Conservation (phyloP, 2,329 filamentous ascomycete genomes). For the Lasiodiplodia hormozganensis region DNA sequence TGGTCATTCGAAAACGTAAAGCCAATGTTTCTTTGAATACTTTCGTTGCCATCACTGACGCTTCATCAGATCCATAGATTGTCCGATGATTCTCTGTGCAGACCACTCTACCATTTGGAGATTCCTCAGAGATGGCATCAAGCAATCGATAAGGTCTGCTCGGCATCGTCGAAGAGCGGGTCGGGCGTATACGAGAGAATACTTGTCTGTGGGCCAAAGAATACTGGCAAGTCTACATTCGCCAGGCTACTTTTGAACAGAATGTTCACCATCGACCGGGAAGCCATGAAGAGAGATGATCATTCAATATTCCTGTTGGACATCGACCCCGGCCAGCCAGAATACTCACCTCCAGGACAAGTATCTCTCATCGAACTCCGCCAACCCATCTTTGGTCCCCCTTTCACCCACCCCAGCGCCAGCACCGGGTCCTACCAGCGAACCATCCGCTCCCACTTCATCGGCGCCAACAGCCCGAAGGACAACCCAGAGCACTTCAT, state of each 20-base stretch:
- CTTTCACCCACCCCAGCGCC: conserved; percentile 66
- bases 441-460: conserved; percentile 65
- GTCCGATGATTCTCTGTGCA: conserved; percentile 20
- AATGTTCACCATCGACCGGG: conserved; percentile 59
- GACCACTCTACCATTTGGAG: conserved; percentile 27
- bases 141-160: conserved; percentile 35
- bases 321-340: conserved; percentile 78
- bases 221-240: conserved; percentile 79
- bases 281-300: conserved; percentile 32
- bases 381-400: conserved; percentile 68
- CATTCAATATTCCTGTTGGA: conserved; percentile 68
- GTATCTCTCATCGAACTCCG: conserved; percentile 70
- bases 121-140: conserved; percentile 25
- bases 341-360: conserved; percentile 73
- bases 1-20: conserved; percentile 26
- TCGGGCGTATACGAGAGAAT: conserved; percentile 47
- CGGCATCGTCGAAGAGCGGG: conserved; percentile 39
- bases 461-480: conserved; percentile 70
- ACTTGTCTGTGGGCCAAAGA: conserved; percentile 73
- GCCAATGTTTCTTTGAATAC: background rate
- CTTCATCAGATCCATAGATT: conserved; percentile 22
- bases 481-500: conserved; percentile 72
- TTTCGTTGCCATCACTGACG: background rate
- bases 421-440: conserved; percentile 37
- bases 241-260: conserved; percentile 71